Conservation (phyloP, 2,329 filamentous ascomycete genomes). For the Penicillium polonicum region DNA sequence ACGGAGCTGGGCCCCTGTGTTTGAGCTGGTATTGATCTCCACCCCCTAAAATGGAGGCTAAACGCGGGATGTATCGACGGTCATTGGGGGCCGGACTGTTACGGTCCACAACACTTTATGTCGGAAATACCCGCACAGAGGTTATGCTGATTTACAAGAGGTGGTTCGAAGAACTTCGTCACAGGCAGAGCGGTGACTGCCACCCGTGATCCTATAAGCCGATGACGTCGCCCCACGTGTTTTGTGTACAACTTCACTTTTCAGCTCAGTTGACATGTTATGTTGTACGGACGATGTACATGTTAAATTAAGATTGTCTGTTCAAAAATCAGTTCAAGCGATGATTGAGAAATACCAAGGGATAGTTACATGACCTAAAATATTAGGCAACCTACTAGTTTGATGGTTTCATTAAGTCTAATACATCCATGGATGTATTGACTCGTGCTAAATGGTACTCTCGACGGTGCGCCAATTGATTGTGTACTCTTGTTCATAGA, state of each 20-base stretch:
- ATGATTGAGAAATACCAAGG: neutral
- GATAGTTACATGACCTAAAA: neutral
- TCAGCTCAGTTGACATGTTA: neutral
- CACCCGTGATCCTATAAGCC: slow-evolving; percentile 16
- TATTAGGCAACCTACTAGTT: no score
- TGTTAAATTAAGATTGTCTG: neutral
- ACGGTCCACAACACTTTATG: neutral
- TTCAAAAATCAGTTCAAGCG: neutral
- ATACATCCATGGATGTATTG: no score
- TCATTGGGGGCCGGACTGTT: slow-evolving; percentile 15
- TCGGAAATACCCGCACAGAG: slow-evolving; percentile 7
- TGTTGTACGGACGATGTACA: neutral
- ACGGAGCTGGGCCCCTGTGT: neutral
- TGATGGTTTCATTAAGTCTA: no score
- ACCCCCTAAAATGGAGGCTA: slow-evolving; percentile 4
- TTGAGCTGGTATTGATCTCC: slow-evolving; percentile 3
- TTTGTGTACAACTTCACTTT: slow-evolving; percentile 2
- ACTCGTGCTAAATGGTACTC: neutral
- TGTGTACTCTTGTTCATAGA: no score
- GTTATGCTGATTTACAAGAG: neutral
- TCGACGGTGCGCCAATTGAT: no score
- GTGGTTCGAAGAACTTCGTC: neutral
- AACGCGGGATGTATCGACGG: slow-evolving; percentile 7
- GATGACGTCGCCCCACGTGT: slow-evolving; percentile 42
- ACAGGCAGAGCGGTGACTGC: slow-evolving; percentile 3